Base-by-base conservation (phyloP, 441 rosid species). In the Mallotus repandus region DNA sequence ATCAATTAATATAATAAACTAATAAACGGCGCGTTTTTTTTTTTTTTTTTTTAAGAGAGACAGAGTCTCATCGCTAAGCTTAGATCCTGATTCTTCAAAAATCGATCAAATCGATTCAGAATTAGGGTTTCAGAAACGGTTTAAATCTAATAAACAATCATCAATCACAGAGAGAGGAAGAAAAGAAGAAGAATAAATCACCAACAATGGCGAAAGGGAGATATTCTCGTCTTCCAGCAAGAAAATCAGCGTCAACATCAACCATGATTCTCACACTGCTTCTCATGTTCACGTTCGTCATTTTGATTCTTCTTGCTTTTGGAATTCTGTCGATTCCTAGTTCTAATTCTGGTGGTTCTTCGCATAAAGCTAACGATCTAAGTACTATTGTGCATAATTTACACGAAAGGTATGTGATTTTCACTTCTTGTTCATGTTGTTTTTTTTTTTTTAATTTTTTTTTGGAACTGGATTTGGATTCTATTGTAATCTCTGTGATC, bases 301-400 rank as follows among this genome's bases (percentile, higher is more conserved):
- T 87, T 74, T 77, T 94, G 79, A 80, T 92, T 72, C 93, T 92
- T 76, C 88, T 94, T 7, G 87, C 84, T 15, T 83, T 92, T 18
- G 93, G 96, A 63, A 85, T 92, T 73, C 77, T 89, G 71, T 91
- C 94, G 10, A 78, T 92, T 25, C 97, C 97, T 4, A 86, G 86
- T 29, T 29, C 32, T 78, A 70, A 78, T 45, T 81, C 84, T 63
- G 77, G 78, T 15, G 83, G 3, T 29, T 29, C 0, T 29, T 29
- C 32, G 3, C 32, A 72, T 77, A 83, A 86, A 75, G 80, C 91
- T 0, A 85, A 89, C 79, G 97, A 92, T 85, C 87, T 89, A 76
- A 88, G 83, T 89, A 81, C 89, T 76, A 85, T 93, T 67, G 79
- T 81, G 45, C 89, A 81, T 35, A 79, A 81, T 78, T 76, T 54